Conservation (phyloP, 2,329 filamentous ascomycete genomes). For the Emmonsia crescens region DNA sequence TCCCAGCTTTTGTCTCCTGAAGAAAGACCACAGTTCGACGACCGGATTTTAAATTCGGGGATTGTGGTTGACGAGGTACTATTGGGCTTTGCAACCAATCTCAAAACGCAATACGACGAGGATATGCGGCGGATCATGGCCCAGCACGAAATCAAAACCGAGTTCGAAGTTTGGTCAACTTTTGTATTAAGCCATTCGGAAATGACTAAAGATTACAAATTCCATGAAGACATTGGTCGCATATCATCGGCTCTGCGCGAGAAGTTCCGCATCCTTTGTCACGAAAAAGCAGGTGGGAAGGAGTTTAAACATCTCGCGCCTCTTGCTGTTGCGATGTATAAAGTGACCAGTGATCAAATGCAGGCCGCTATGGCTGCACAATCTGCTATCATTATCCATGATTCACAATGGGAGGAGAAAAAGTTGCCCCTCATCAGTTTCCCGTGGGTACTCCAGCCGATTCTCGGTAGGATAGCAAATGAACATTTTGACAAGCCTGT, state of each 20-base stretch:
- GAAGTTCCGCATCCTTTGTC: constrained; percentile 57
- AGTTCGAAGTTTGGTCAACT: constrained; percentile 85
- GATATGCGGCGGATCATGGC: constrained; percentile 69
- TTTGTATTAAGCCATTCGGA: constrained; percentile 69
- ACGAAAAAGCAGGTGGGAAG: constrained; percentile 51
- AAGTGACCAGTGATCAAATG: constrained; percentile 63
- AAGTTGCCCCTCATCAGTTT: constrained; percentile 80
- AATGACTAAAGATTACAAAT: constrained; percentile 68
- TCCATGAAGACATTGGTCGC: constrained; percentile 68
- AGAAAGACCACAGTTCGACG: constrained; percentile 50
- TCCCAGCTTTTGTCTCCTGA: constrained; percentile 44
- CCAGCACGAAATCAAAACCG: constrained; percentile 70
- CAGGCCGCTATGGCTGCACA: constrained; percentile 47
- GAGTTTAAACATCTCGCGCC: constrained; percentile 52
- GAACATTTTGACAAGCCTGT: constrained; percentile 17
- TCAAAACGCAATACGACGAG: constrained; percentile 72
- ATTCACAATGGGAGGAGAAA: constrained; percentile 9
- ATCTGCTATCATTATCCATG: constrained; percentile 17
- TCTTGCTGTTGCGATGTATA: constrained; percentile 82
- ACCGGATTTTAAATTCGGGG: constrained; percentile 53
- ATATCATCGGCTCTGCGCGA: constrained; percentile 57
- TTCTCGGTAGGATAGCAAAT: constrained; percentile 59
- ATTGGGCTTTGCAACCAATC: constrained; percentile 47
- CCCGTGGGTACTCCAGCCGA: constrained; percentile 75
- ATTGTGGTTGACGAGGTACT: constrained; percentile 47